Base-by-base conservation (phyloP, 2,329 filamentous ascomycete species). In the Aureobasidium musti region DNA sequence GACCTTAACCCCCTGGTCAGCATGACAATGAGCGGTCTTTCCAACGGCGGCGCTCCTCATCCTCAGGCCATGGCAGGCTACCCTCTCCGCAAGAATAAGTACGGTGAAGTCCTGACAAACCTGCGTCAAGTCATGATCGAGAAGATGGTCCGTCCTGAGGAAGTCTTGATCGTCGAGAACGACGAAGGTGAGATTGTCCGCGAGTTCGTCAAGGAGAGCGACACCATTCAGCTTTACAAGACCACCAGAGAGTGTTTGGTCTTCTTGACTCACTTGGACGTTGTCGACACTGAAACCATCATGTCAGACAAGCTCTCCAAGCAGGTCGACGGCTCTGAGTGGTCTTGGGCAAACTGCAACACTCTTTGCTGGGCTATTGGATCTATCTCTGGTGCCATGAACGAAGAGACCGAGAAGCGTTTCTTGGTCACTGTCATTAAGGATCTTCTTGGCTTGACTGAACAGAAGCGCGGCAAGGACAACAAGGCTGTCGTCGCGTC, bases 281-380 rank as follows among this genome's bases (percentile, higher is more conserved):
- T 99, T 47, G 89, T 96, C 69, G 95, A 99, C 76, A 99, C 94
- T 0, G 95, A 99, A 79, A 91, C 91, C 70, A 99, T 99, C 82
- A 99, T 99, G 96, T 97, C 95, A 5, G 96, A 99, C 76, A 99
- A 99, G 81, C 84, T 99, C 63, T 89, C 92, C 37, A 90, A 92
- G 71, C 95, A 99, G 79, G 95, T 99, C 14, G 95, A 99, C 76
- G 92, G 92, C 26, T 85, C 86, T 2, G 96, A 99, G 79, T 99
- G 95, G 95, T 99, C 96, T 7, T 99, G 95, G 95, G 91, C 93
- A 70, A 99, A 99, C 81, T 99, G 95, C 87, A 99, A 99, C 80
- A 97, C 96, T 6, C 87, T 99, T 57, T 99, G 95, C 83, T 99
- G 95, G 95, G 95, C 95, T 35, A 99, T 99, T 73, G 95, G 95